A percentile compares a stretch with the other conserved stretches of the same genome.
phyloP scores from a whole-genome alignment of 2,329 filamentous ascomycete species.

The Calonectria multiphialidica region DNA sequence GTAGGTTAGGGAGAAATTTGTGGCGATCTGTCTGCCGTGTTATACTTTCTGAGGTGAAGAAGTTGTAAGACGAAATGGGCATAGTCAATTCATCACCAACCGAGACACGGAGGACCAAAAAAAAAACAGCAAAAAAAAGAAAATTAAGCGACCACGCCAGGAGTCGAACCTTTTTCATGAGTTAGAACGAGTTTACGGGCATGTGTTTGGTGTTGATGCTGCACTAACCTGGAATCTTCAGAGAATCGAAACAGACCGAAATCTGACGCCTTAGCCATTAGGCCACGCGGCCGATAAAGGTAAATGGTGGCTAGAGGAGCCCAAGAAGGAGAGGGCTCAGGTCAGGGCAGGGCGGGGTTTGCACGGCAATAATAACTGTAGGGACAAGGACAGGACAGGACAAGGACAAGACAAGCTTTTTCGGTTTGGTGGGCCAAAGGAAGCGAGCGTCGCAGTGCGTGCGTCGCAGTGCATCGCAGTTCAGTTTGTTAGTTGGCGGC shows the following conservation, averaged over 20 bases:
- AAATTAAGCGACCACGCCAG: conserved; percentile 38
- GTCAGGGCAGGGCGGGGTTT: too few species aligned
- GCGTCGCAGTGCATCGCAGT: background rate
- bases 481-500: background rate
- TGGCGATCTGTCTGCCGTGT: background rate
- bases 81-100: background rate
- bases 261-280: conserved; percentile 42
- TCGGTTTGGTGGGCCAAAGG: background rate
- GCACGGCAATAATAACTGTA: too few species aligned
- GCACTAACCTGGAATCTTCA: conserved; percentile 39
- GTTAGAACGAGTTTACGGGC: background rate
- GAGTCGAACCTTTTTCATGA: conserved; percentile 34
- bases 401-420: background rate
- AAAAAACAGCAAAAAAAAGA: background rate
- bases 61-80: too few species aligned
- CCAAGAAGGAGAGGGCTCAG: background rate
- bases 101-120: too few species aligned
- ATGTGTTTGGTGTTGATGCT: background rate
- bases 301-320: background rate
- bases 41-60: background rate
- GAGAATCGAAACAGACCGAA: conserved; percentile 33
- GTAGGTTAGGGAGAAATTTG: background rate
- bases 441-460: background rate
- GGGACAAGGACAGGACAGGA: too few species aligned
- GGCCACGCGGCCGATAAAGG: conserved; percentile 34